Evolutionary conservation across 2,329 filamentous ascomycete species (phyloP).

Genomic region (Neonectria hederae): DNA sequence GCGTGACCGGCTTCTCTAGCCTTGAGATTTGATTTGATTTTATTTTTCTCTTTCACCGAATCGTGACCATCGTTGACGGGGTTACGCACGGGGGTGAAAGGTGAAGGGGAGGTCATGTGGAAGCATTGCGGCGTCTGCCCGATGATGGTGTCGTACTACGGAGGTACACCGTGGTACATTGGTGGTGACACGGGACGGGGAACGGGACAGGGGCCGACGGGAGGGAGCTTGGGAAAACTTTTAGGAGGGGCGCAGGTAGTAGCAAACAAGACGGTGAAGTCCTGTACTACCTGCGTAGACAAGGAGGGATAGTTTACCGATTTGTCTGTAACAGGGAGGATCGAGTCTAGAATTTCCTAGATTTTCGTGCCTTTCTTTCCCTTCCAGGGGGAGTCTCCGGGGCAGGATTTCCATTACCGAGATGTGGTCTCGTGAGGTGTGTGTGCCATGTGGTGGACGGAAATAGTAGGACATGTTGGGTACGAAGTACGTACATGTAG

Average conservation of each 20-base stretch:
- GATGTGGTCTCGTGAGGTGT: constrained; percentile 29
- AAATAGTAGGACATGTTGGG: constrained; percentile 31
- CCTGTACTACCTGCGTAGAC: background rate
- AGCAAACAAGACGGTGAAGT: background rate
- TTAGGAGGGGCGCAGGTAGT: constrained; percentile 5
- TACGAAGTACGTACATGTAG: constrained; percentile 14
- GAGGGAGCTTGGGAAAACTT: constrained; percentile 8
- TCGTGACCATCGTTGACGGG: constrained; percentile 35
- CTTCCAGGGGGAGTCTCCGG: constrained; percentile 11
- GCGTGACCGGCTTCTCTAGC: background rate
- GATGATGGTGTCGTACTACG: constrained; percentile 5
- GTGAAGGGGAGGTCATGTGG: constrained; percentile 35
- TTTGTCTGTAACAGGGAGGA: constrained; percentile 5
- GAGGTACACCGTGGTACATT: constrained; percentile 2
- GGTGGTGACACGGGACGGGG: background rate
- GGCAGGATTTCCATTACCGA: constrained; percentile 23
- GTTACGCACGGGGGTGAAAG: constrained; percentile 16
- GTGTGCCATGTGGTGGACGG: constrained; percentile 36
- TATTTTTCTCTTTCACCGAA: constrained; percentile 29
- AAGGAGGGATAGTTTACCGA: constrained; percentile 5
- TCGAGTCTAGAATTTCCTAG: constrained; percentile 23
- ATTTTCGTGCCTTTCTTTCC: constrained; percentile 12
- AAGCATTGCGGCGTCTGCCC: constrained; percentile 1
- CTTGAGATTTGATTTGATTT: constrained; percentile 16
- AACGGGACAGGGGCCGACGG: constrained; percentile 10